Percentiles rank a stretch among this genome's conserved stretches.
Conservation (phyloP, 1,139 yeast genomes). For the Debaryomyces robertsiae region DNA sequence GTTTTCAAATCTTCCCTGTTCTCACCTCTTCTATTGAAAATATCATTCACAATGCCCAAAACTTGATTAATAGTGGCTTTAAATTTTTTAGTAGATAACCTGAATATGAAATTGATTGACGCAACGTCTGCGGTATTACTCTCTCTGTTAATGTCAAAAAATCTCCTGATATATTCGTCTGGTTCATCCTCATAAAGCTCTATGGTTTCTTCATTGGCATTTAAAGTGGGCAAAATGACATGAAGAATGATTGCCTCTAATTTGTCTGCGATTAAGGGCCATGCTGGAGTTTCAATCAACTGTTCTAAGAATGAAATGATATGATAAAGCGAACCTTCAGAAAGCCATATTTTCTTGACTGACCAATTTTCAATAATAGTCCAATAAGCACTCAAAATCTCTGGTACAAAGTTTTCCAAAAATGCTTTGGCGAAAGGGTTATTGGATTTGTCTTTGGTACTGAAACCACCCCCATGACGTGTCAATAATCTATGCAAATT, state of each 20-base stretch:
- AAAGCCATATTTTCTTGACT: conserved; percentile 56
- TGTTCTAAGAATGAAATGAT: conserved; percentile 67
- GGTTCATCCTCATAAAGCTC: conserved; percentile 73
- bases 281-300: conserved; percentile 56
- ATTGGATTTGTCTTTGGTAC: conserved; percentile 37
- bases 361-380: conserved; percentile 63
- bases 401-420: conserved; percentile 58
- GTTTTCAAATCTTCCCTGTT: conserved; percentile 30
- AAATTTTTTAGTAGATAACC: conserved; percentile 50
- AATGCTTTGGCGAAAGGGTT: conserved; percentile 50
- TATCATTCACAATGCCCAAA: conserved; percentile 51
- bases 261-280: conserved; percentile 57
- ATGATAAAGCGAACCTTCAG: conserved; percentile 61
- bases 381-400: conserved; percentile 61
- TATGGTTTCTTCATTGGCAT: conserved; percentile 55
- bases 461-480: conserved; percentile 55
- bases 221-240: conserved; percentile 64
- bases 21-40: conserved; percentile 47
- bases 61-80: conserved; percentile 44
- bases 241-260: conserved; percentile 60
- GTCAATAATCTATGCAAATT: conserved; percentile 61
- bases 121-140: conserved; percentile 79
- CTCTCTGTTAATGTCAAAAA: conserved; percentile 70
- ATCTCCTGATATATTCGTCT: conserved; percentile 71
- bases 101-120: conserved; percentile 71